Conservation (phyloP, 2,329 filamentous ascomycete species). For the Ceratocystis papillata region DNA sequence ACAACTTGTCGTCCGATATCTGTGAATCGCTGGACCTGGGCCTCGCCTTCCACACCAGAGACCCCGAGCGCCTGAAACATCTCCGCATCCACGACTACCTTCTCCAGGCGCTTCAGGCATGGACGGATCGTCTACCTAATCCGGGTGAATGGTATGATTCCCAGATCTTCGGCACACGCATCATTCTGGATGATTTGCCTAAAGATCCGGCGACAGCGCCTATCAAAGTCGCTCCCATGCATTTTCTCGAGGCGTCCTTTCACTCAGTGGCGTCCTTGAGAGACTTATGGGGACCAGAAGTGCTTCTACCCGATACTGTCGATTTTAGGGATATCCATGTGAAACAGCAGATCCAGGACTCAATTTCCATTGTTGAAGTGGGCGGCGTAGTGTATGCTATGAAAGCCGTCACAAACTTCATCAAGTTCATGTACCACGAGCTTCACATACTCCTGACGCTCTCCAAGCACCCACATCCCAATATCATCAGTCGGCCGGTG, state of each 20-base stretch:
- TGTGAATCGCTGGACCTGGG: slow-evolving; percentile 41
- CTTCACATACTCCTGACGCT: slow-evolving; percentile 45
- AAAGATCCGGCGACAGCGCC: slow-evolving; percentile 38
- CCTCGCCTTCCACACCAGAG: slow-evolving; percentile 46
- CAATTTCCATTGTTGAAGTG: slow-evolving; percentile 45
- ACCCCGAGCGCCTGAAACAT: slow-evolving; percentile 37
- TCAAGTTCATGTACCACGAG: slow-evolving; percentile 53
- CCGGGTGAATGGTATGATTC: slow-evolving; percentile 34
- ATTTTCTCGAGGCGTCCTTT: slow-evolving; percentile 45
- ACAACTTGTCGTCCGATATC: slow-evolving; percentile 34
- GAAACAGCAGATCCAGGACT: slow-evolving; percentile 47
- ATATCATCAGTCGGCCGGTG: slow-evolving; percentile 42
- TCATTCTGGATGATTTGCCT: slow-evolving; percentile 44
- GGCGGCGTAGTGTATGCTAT: slow-evolving; percentile 40
- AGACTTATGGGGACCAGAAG: slow-evolving; percentile 35
- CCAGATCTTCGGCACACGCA: slow-evolving; percentile 47
- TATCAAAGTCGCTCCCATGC: slow-evolving; percentile 40
- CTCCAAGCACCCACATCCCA: slow-evolving; percentile 36
- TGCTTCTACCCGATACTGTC: slow-evolving; percentile 38
- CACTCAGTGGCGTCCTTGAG: slow-evolving; percentile 37
- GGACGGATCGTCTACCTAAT: slow-evolving; percentile 34
- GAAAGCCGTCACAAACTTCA: slow-evolving; percentile 47
- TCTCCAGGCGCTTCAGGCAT: slow-evolving; percentile 43
- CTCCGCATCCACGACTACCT: slow-evolving; percentile 46
- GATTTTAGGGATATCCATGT: slow-evolving; percentile 43